Evolutionary conservation across 2,329 filamentous ascomycete species (phyloP), one percentile per base, ranked within the genome.

Genomic region (Alternaria angustiovoidea): DNA sequence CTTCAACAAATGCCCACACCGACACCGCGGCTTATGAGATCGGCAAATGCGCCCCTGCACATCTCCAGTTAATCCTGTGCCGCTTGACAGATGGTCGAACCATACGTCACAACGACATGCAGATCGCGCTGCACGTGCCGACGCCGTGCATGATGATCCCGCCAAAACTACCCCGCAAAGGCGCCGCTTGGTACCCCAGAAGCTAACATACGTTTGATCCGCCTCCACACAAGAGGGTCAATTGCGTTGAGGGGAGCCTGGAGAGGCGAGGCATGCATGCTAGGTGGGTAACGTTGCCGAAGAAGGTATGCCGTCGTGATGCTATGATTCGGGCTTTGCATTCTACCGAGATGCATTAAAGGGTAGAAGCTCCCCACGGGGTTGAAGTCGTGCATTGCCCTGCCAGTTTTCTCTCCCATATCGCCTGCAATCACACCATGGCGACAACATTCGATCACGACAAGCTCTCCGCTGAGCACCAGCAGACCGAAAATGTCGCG

Each of bases 401-500:
- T 34, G n/a, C 18, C n/a, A 42, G 18, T 16, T 11, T 56, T 14
- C 26, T 39, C 38, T 2, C 28, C 39, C 26, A 49, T 28, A 28
- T 36, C 20, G 48, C 47, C 20, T 34, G 48, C 22, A 6, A 20
- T 14, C 51, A 49, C 57, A 41, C 12, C 30, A 71, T 67, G 59
- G 59, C 63, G 49, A 62, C 67, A 43, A 20, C 4, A 52, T 69
- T 67, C 20, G 68, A 72, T 59, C 34, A 51, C 20, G 65, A 59
- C 20, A 48, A 49, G 14, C 46, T 58, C 18, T 42, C 56, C 7
- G 32, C 24, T 0, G 63, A 65, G 24, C 62, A 66, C 20, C 66
- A 64, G 57, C 65, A 57, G 20, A 63, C 66, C 34, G 73, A 75
- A 44, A 56, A 73, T 56, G 22, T 76, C 3, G 64, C 51, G 2